Evolutionary conservation across 2,329 filamentous ascomycete species (phyloP), one percentile per base, ranked within the genome.

Genomic region (Dissoconium aciculare): DNA sequence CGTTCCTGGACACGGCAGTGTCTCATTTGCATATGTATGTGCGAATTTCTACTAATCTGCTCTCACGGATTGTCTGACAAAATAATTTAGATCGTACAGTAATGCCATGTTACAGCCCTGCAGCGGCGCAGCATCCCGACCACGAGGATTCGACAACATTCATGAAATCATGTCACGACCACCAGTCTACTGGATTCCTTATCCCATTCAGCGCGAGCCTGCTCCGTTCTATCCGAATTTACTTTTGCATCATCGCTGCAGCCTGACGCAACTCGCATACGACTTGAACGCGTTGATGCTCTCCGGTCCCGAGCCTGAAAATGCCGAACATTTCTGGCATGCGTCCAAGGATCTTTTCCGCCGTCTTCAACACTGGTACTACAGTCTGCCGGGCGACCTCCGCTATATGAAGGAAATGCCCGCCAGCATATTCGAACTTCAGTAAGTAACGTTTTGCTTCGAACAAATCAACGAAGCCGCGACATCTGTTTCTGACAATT

Each of bases 371-470:
- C 11, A 23, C 6, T 39, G 36, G 36, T 17, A 34, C 11, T 3
- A 11, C 4, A 3, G 15, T 3, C 24, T 39, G 4, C 36, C 36
- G 23, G 13, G 23, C n/a, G 15, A 11, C 10, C 15, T 39, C 2
- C 27, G 23, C 2, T 39, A 33, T 14, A 14, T 10, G 9, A 13
- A 21, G 15, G 12, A 13, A n/a, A 25, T 39, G 24, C 27, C 36
- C 4, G 27, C 19, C 5, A 28, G 33, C 5, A 24, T 39, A 11
- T 39, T 29, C 26, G 36, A 39, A 15, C 25, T 39, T 9, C 25
- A 39, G 36, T 39, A 25, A 32, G 36, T 31, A 3, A 23, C 19
- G n/a, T n/a, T n/a, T n/a, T n/a, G n/a, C n/a, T n/a, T n/a, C n/a
- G n/a, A n/a, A n/a, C n/a, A n/a, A n/a, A n/a, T n/a, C n/a, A n/a